Conservation (phyloP, 1,284 basidiomycete species). For the Naganishia sp. region DNA sequence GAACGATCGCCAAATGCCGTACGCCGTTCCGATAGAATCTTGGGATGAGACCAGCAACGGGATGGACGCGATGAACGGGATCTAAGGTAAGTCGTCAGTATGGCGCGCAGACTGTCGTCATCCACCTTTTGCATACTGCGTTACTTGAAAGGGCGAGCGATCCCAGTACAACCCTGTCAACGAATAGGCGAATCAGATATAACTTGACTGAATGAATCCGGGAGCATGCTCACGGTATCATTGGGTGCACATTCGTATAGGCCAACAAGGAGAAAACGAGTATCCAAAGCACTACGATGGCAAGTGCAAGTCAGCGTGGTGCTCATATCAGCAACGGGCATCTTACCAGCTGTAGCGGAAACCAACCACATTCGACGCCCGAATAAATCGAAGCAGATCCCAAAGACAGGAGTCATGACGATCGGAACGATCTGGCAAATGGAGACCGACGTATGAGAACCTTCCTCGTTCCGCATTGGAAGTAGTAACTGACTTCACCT, state of each 20-base stretch:
- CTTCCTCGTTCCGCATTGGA: too few relatives aligned
- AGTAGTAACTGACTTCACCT: constrained; percentile 1
- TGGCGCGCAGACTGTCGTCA: too few relatives aligned
- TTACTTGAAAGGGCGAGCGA: constrained; percentile 53
- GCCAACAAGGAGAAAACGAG: constrained; percentile 53
- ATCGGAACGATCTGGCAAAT: constrained; percentile 52
- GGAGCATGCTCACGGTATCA: constrained; percentile 39
- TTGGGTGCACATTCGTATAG: constrained; percentile 52
- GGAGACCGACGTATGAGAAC: not conserved
- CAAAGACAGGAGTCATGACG: constrained; percentile 52
- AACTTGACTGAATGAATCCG: not conserved
- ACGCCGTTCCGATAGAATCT: constrained; percentile 53
- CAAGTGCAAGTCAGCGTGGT: not conserved
- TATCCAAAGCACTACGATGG: constrained; percentile 44
- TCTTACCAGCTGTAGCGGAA: constrained; percentile 21
- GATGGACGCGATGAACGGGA: constrained; percentile 54
- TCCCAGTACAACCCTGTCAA: constrained; percentile 44
- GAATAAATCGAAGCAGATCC: constrained; percentile 47
- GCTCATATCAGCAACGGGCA: not conserved
- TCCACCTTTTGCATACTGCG: constrained; percentile 31
- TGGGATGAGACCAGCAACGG: constrained; percentile 54
- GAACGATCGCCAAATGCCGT: constrained; percentile 55
- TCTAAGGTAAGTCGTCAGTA: not conserved
- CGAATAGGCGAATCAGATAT: not conserved
- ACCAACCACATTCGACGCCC: constrained; percentile 48